Percentiles rank a stretch among this genome's conserved stretches.
Conservation (phyloP, 257 asterid species). For the Agastache rugosa region DNA sequence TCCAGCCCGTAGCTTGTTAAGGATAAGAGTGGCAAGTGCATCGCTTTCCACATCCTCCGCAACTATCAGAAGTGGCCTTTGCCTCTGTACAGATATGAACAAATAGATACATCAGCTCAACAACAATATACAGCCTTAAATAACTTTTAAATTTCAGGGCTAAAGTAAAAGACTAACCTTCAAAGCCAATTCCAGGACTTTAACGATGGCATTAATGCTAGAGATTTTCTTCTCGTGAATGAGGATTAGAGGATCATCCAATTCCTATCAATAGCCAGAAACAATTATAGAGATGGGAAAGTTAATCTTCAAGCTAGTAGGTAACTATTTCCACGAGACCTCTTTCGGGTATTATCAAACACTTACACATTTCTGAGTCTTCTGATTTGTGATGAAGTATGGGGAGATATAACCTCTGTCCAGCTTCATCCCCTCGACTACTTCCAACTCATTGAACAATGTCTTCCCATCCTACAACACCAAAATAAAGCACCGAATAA, state of each 20-base stretch:
- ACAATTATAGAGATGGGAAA: background rate
- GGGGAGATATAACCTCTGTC: conserved; percentile 96
- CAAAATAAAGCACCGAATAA: conserved; percentile 17
- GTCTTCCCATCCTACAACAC: conserved; percentile 86
- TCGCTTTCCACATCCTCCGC: conserved; percentile 97
- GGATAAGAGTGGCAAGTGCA: conserved; percentile 91
- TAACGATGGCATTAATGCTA: conserved; percentile 72
- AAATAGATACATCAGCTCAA: conserved; percentile 31
- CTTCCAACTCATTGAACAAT: conserved; percentile 84
- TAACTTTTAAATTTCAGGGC: background rate
- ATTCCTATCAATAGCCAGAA: conserved; percentile 52
- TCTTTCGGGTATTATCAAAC: background rate
- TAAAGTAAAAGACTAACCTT: conserved; percentile 50
- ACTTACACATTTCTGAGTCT: conserved; percentile 95
- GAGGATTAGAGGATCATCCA: conserved; percentile 85
- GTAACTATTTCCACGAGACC: background rate
- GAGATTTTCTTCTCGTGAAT: conserved; percentile 93
- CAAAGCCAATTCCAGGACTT: conserved; percentile 81
- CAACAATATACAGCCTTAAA: background rate
- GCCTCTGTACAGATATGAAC: conserved; percentile 63
- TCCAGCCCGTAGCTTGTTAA: conserved; percentile 96
- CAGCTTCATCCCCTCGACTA: conserved; percentile 96
- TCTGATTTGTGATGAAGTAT: conserved; percentile 86
- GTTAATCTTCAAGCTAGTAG: background rate
- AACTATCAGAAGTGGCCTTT: conserved; percentile 81